Evolutionary conservation across 2,329 filamentous ascomycete species (phyloP), one percentile per base, ranked within the genome.

Genomic region (Emmonsiellopsis sp.): DNA sequence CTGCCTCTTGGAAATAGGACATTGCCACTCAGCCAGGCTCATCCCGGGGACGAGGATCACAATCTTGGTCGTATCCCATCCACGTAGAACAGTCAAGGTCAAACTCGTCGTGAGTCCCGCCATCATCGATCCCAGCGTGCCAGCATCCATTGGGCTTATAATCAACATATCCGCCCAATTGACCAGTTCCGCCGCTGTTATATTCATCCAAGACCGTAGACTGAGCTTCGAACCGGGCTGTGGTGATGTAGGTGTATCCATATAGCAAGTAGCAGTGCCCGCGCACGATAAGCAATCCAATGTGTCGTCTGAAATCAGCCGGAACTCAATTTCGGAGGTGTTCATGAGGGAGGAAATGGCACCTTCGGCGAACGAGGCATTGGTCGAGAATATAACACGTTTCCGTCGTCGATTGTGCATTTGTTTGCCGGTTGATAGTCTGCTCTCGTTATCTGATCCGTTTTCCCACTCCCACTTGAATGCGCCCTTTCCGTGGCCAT

Each of bases 141-240:
- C 87, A 7, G 89, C 88, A 67, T 93, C 87, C 48, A 95, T 85
- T 3, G 91, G 89, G 6, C 87, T 87, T 53, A 95, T 80, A 34
- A 95, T 83, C 55, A 95, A 77, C 59, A 95, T 73, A 69, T 95
- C 87, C 5, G 91, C 89, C 91, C 91, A 96, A 57, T 88, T 81
- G 59, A 89, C 88, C 56, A 94, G 71, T 59, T 89, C 85, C 5
- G 70, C 69, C 38, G 70, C 69, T 55, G 72, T 72, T n/a, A 65
- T 65, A 55, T 69, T 69, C 45, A 73, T 58, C 70, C 70, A 71
- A 62, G 65, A 68, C 46, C 70, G 64, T 10, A 66, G 63, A 7
- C 65, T 66, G 0, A 63, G 67, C 48, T 70, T 67, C 51, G 69
- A 71, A 52, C 70, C 68, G 11, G 69, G 68, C 2, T 50, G 48